A percentile compares a stretch with the other conserved stretches of the same genome.
phyloP scores from a whole-genome alignment of 768 basidiomycete species.

The Leccinum ochraceum region DNA sequence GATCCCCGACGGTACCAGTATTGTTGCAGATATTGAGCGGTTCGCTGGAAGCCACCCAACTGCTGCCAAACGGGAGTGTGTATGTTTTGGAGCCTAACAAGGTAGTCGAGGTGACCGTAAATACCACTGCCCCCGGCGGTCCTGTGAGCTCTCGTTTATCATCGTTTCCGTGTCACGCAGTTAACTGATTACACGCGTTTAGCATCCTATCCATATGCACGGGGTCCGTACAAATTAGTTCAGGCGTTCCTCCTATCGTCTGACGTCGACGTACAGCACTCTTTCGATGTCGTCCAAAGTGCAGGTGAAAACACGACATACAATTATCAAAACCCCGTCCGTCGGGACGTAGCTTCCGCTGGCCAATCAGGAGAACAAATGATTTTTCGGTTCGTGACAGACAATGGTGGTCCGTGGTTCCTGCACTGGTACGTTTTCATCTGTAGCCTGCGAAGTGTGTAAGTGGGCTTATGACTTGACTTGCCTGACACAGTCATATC shows the following conservation, averaged over 20 bases:
- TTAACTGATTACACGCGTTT: neutral
- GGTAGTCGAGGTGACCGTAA: constrained; percentile 30
- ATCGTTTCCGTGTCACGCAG: neutral
- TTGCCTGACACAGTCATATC: constrained; percentile 21
- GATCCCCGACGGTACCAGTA: constrained; percentile 40
- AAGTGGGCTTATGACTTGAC: neutral
- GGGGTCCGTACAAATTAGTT: constrained; percentile 21
- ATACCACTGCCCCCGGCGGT: constrained; percentile 1
- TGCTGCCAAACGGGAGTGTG: constrained; percentile 30
- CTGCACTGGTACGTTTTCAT: constrained; percentile 13
- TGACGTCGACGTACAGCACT: constrained; percentile 28
- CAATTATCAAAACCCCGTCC: constrained; percentile 41
- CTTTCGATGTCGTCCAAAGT: constrained; percentile 37
- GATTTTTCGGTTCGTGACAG: constrained; percentile 57
- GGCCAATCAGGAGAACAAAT: constrained; percentile 41
- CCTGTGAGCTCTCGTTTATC: neutral
- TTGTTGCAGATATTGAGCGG: constrained; percentile 47
- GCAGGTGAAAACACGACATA: constrained; percentile 21
- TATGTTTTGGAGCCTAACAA: constrained; percentile 25
- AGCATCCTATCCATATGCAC: constrained; percentile 34
- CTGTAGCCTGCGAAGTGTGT: neutral
- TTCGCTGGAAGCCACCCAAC: constrained; percentile 30
- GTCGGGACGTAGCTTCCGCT: constrained; percentile 32
- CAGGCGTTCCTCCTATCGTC: neutral
- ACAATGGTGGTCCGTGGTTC: constrained; percentile 65